A percentile compares a stretch with the other conserved stretches of the same genome.
These are phyloP conservation scores for Euclidium syriacum DNA, from an alignment of 345 rosid species.

Conservation along the genomic window DNA sequence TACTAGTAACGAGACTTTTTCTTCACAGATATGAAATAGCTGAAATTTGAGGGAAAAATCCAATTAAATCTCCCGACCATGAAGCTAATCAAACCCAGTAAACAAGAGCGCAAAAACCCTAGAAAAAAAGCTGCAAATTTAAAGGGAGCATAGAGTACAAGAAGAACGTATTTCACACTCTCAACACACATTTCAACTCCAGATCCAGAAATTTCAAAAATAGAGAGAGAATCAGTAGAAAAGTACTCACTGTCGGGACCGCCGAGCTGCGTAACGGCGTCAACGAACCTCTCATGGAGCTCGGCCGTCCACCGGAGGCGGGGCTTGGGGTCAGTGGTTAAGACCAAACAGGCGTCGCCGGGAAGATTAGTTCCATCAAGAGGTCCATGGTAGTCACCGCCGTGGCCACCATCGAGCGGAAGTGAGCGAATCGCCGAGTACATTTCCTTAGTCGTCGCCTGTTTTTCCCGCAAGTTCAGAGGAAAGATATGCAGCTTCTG, in stretches of 20 bases:
- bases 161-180: not conserved
- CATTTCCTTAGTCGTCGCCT: slow-evolving; percentile 38
- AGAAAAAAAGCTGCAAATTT: not conserved
- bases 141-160: not conserved
- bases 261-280: slow-evolving; percentile 88
- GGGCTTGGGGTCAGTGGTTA: slow-evolving; percentile 89
- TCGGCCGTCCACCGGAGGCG: slow-evolving; percentile 93
- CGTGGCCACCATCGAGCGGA: slow-evolving; percentile 44
- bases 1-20: not conserved
- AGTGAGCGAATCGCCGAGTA: slow-evolving; percentile 72
- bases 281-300: slow-evolving; percentile 87
- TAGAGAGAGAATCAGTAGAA: not conserved
- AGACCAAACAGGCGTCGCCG: slow-evolving; percentile 78
- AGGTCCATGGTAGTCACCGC: slow-evolving; percentile 41
- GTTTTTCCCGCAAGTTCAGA: slow-evolving; percentile 35
- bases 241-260: slow-evolving; percentile 78
- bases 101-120: not conserved
- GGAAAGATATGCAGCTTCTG: slow-evolving; percentile 20
- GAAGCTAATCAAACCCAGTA: not conserved
- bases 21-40: not conserved
- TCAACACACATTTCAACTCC: slow-evolving; percentile 13
- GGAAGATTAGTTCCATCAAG: slow-evolving; percentile 61
- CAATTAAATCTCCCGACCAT: not conserved
- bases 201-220: slow-evolving; percentile 17
- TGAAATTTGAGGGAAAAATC: not conserved